Evolutionary conservation across 2,329 filamentous ascomycete species (phyloP).

Genomic region (Lomentospora prolificans): DNA sequence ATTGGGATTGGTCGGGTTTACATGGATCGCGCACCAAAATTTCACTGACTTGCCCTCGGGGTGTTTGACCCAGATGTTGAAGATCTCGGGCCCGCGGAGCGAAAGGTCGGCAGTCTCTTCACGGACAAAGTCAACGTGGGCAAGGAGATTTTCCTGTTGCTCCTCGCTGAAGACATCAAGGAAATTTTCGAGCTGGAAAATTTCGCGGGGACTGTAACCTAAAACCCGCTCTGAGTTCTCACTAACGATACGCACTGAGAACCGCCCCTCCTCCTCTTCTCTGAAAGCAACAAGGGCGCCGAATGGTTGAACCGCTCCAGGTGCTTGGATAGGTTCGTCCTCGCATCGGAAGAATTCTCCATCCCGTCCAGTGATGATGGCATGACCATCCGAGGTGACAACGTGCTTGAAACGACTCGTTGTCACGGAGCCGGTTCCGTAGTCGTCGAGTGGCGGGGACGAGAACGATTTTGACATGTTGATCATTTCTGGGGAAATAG

Average conservation of each 20-base stretch:
- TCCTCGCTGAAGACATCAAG: conserved; percentile 78
- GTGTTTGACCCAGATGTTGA: conserved; percentile 63
- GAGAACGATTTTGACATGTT: background rate
- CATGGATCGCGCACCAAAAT: conserved; percentile 81
- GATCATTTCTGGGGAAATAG: background rate
- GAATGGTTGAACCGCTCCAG: conserved; percentile 72
- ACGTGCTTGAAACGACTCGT: conserved; percentile 72
- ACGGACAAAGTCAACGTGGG: conserved; percentile 80
- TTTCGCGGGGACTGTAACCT: conserved; percentile 64
- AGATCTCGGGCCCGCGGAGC: conserved; percentile 74
- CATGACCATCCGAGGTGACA: conserved; percentile 66
- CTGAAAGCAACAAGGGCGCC: conserved; percentile 66
- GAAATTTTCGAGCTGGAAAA: conserved; percentile 68
- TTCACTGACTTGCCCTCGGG: conserved; percentile 51
- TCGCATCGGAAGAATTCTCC: conserved; percentile 71
- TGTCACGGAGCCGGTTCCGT: conserved; percentile 36
- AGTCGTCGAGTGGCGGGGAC: background rate
- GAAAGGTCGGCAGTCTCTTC: conserved; percentile 71
- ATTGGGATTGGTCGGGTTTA: conserved; percentile 56
- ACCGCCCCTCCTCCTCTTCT: conserved; percentile 57
- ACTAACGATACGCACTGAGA: conserved; percentile 64
- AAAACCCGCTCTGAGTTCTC: conserved; percentile 71
- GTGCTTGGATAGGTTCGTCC: conserved; percentile 83
- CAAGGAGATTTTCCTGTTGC: conserved; percentile 71
- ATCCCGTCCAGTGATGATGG: conserved; percentile 70